Evolutionary conservation across 257 asterid genomes (phyloP), one percentile per base, ranked within the genome.

Genomic region (Apocynum venetum): DNA sequence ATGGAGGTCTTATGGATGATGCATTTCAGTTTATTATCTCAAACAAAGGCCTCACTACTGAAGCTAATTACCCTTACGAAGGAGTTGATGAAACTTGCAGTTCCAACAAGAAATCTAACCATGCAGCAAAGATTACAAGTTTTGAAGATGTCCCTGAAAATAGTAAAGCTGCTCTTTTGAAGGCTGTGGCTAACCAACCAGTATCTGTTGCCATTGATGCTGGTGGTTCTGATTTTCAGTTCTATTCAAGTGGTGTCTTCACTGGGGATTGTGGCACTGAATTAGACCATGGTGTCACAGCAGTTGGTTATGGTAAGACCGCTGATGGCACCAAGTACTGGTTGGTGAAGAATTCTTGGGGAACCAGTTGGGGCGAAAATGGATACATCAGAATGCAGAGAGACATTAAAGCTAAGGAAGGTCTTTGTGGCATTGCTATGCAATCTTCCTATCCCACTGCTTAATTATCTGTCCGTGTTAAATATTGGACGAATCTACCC

Each of bases 281-380:
- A 7, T 83, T 84, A 8, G 86, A 82, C 71, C 86, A 84, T 38
- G 87, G 87, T 9, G 84, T 84, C 65, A 76, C 87, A 0, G 84
- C 85, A 0, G 78, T 84, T 0, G 88, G 88, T 44, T 86, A 82
- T 14, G 79, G 73, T 13, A 83, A 80, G 0, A 68, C 35, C 31
- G 11, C 77, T 1, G 78, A 82, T 8, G 85, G 85, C 1, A 84
- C 79, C 0, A 81, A 81, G 73, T 84, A 76, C 36, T 84, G 87
- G 85, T 8, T 81, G 81, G 78, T 84, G 8, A 84, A 84, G 77
- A 84, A 84, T 71, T 84, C 87, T 0, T 83, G 87, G 87, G 82
- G 75, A 14, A 52, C 76, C 44, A 76, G 79, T 10, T 84, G 84
- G 84, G 84, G 87, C 2, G 79, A 80, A 48, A 69, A 78, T 8